Evolutionary conservation across 257 asterid species (phyloP).

Genomic region (Cordia subcordata): DNA sequence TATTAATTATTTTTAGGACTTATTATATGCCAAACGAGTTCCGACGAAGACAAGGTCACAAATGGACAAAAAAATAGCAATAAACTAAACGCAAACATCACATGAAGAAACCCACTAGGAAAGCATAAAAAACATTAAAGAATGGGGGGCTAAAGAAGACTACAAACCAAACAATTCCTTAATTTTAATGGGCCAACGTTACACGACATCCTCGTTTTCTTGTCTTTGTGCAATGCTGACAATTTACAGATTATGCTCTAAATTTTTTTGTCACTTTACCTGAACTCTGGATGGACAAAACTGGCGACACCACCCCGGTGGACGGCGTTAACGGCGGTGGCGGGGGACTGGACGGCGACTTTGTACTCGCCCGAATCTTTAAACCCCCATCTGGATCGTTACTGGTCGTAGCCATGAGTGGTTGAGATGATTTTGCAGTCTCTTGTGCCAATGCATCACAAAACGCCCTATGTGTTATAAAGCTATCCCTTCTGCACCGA

Average conservation of each 20-base stretch:
- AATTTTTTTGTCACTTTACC: slow-evolving; percentile 35
- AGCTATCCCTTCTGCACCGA: slow-evolving; percentile 74
- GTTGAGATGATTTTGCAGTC: slow-evolving; percentile 29
- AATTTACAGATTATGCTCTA: slow-evolving; percentile 15
- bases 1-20: too few relatives aligned
- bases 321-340: slow-evolving; percentile 90
- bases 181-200: not conserved
- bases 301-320: slow-evolving; percentile 73
- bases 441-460: slow-evolving; percentile 95
- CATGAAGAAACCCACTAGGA: slow-evolving; percentile 2
- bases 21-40: too few relatives aligned
- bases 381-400: slow-evolving; percentile 26
- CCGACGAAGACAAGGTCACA: slow-evolving; percentile 16
- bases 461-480: slow-evolving; percentile 81
- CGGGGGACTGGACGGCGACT: slow-evolving; percentile 48
- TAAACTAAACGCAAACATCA: slow-evolving; percentile 11
- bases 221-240: slow-evolving; percentile 21
- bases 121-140: slow-evolving; percentile 1
- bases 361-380: slow-evolving; percentile 25
- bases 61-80: slow-evolving; percentile 23
- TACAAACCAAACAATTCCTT: not conserved
- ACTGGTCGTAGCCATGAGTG: slow-evolving; percentile 15
- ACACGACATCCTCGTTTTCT: slow-evolving; percentile 9
- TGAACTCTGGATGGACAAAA: slow-evolving; percentile 78
- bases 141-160: not conserved